Conservation (phyloP, 139 green algal species). For the Coelastrella sp. region DNA sequence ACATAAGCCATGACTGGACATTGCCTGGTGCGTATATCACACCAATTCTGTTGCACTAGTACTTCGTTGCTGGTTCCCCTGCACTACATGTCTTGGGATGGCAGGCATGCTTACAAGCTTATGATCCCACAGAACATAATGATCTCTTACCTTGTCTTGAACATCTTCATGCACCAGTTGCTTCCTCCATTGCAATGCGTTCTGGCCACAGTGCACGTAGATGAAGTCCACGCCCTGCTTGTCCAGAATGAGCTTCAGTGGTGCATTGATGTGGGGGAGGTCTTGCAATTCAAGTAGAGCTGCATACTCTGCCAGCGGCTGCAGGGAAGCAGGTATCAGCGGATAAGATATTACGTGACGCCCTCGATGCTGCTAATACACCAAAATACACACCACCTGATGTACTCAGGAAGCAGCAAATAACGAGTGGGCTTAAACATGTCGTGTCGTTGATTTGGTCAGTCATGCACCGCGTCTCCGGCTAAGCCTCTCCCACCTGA, state of each 20-base stretch:
- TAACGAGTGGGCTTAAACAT: neutral
- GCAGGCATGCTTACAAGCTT: neutral
- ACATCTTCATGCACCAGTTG: neutral
- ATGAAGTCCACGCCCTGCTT: conserved; percentile 2
- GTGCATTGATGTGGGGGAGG: conserved; percentile 16
- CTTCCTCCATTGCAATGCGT: neutral
- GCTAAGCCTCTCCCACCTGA: neutral
- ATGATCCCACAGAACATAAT: neutral
- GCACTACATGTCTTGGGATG: neutral
- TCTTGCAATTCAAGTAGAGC: conserved; percentile 7
- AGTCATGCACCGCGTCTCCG: too few relatives aligned
- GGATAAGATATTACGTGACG: neutral
- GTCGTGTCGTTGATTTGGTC: neutral
- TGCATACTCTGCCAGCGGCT: conserved; percentile 19
- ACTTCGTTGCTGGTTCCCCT: too few relatives aligned
- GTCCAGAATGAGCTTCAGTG: conserved; percentile 17
- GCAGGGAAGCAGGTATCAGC: conserved; percentile 1
- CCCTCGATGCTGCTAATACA: neutral
- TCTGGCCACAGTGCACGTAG: conserved; percentile 17
- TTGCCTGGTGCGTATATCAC: too few relatives aligned
- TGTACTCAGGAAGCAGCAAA: neutral
- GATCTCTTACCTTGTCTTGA: neutral
- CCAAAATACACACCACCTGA: neutral
- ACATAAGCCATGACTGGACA: too few relatives aligned
- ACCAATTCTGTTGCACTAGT: too few relatives aligned